Base-by-base conservation (phyloP, 805 yeast genomes). In the Wickerhamomyces pijperi region DNA sequence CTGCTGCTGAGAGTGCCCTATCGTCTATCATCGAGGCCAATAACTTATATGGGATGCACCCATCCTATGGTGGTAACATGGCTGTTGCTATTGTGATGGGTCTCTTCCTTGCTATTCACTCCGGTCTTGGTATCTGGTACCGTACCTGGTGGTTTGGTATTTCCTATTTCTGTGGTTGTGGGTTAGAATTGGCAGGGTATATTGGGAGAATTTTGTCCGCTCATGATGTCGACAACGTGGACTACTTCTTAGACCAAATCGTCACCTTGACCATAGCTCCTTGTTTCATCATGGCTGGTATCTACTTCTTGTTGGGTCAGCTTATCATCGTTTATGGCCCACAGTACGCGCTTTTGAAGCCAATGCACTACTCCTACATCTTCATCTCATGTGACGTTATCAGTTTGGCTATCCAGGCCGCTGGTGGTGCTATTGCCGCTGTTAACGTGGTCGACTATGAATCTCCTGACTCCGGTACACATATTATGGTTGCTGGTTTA, bases 221-320 rank as follows among this genome's bases (percentile, higher is more conserved):
- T 18, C 48, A 55, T 35, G 52, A 70, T 45, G 53, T 56, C 4
- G 29, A 48, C n/a, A 51, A 59, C 29, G 46, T 59, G 35, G 54
- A 67, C 38, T 59, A 65, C 20, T 86, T 67, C 51, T 53, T 81
- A 34, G 60, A 76, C 47, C 94, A 86, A 56, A 71, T 81, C 46
- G 70, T 78, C 40, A 67, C 78, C 48, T 59, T 84, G 39, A 82
- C 87, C 0, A 61, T 85, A 36, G 88, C 85, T 0, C 95, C 95
- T 0, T 84, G 83, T 17, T 81, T 86, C 55, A 63, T 82, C 34
- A 81, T 82, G 83, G 95, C 82, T 4, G 94, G 90, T 2, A 65
- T 85, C 4, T 86, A 86, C 60, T 80, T 72, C 49, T 64, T 77
- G 39, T 60, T 85, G 42, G 86, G 82, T 5, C 80, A 82, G 59